Percentiles rank a stretch among this genome's conserved stretches.
Conservation (phyloP, 2,329 filamentous ascomycete species). For the Diatrype stigma region DNA sequence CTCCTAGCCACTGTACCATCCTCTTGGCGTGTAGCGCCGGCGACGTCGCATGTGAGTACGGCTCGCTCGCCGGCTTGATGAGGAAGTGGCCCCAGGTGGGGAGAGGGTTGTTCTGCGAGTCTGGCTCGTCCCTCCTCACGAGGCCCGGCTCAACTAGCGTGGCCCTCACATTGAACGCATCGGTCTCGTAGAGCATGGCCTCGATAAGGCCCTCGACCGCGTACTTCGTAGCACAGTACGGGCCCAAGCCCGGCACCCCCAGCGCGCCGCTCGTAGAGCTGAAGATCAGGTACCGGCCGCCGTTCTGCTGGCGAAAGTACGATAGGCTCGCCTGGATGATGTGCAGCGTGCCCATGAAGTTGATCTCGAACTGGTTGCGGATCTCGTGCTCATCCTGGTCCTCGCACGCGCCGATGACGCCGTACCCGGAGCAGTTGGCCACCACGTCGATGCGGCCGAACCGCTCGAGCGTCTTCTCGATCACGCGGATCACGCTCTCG, state of each 20-base stretch:
- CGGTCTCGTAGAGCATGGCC: slow-evolving; percentile 93
- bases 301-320: slow-evolving; percentile 73
- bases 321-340: slow-evolving; percentile 87
- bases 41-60: slow-evolving; percentile 72
- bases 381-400: slow-evolving; percentile 95
- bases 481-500: slow-evolving; percentile 68
- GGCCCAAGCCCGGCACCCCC: slow-evolving; percentile 88
- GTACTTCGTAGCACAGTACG: slow-evolving; percentile 96
- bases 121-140: slow-evolving; percentile 78
- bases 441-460: slow-evolving; percentile 86
- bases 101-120: slow-evolving; percentile 49
- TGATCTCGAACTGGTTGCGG: slow-evolving; percentile 94
- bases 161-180: slow-evolving; percentile 85
- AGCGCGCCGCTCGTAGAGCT: slow-evolving; percentile 87
- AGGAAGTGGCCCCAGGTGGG: slow-evolving; percentile 90
- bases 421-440: slow-evolving; percentile 91
- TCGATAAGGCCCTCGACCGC: slow-evolving; percentile 94
- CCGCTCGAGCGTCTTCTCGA: slow-evolving; percentile 64
- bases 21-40: slow-evolving; percentile 85
- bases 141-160: slow-evolving; percentile 90
- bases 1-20: slow-evolving; percentile 91
- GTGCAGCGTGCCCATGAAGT: slow-evolving; percentile 92
- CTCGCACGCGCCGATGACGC: slow-evolving; percentile 91
- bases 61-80: slow-evolving; percentile 78
- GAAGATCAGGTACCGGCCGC: slow-evolving; percentile 88